phyloP scores from a whole-genome alignment of 192 early-diverging fungal genomes.

The Podila epicladia region DNA sequence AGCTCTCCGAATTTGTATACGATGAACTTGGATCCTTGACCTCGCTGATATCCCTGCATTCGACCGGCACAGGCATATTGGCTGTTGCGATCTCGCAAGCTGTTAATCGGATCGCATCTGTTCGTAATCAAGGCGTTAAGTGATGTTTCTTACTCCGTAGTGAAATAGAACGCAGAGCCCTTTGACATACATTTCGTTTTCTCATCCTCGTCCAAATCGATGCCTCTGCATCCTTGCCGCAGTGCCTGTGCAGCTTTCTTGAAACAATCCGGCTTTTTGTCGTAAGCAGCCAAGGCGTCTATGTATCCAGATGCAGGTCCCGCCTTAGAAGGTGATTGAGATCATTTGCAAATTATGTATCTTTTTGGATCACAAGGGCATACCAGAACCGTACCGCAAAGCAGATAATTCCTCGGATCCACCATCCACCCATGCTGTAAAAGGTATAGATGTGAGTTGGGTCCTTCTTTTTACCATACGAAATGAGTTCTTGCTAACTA shows the following conservation, averaged over 20 bases:
- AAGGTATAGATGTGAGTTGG: too few species aligned
- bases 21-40: not conserved
- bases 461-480: not conserved
- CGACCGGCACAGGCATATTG: conserved; percentile 42
- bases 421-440: too few species aligned
- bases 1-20: not conserved
- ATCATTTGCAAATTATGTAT: not conserved
- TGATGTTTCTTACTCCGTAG: not conserved
- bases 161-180: not conserved
- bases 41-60: conserved; percentile 17
- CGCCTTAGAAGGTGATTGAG: not conserved
- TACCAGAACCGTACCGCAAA: not conserved
- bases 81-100: conserved; percentile 52
- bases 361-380: not conserved
- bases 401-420: not conserved
- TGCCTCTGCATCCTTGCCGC: conserved; percentile 44
- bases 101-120: conserved; percentile 50
- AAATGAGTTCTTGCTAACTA: not conserved
- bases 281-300: conserved; percentile 39
- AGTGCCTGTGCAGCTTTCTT: conserved; percentile 37
- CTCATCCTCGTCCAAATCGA: conserved; percentile 42
- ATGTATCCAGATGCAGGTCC: not conserved
- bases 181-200: conserved; percentile 47
- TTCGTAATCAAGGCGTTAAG: not conserved
- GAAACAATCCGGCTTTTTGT: conserved; percentile 46